phyloP scores from a whole-genome alignment of 2,329 filamentous ascomycete genomes.

The Dryadomyces quercus-mongolicae region DNA sequence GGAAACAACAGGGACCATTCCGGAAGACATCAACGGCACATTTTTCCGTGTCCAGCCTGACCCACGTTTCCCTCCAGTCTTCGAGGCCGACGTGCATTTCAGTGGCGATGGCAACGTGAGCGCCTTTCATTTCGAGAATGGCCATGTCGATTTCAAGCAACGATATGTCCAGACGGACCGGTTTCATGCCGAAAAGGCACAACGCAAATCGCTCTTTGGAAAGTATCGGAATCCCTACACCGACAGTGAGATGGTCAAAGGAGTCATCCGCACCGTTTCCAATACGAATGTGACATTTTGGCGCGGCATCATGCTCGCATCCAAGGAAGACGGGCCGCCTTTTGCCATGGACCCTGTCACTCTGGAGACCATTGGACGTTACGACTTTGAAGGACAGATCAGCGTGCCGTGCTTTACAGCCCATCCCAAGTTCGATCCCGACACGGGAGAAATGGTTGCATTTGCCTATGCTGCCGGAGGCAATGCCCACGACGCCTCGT shows the following conservation, averaged over 20 bases:
- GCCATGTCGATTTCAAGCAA: conserved; percentile 29
- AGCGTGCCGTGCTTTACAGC: conserved; percentile 34
- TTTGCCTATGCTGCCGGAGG: conserved; percentile 37
- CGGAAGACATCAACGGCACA: conserved; percentile 30
- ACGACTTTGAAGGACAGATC: conserved; percentile 40
- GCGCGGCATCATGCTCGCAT: conserved; percentile 39
- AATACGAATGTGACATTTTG: conserved; percentile 51
- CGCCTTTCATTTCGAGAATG: conserved; percentile 26
- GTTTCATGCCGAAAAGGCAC: conserved; percentile 16
- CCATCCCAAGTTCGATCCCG: conserved; percentile 39
- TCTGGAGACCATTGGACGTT: conserved; percentile 35
- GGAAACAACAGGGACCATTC: conserved; percentile 21
- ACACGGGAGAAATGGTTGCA: conserved; percentile 37
- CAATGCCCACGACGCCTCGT: conserved; percentile 27
- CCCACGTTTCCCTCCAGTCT: conserved; percentile 39
- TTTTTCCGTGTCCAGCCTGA: conserved; percentile 41
- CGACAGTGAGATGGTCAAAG: conserved; percentile 40
- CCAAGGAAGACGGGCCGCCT: conserved; percentile 41
- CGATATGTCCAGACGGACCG: conserved; percentile 29
- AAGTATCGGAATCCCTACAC: conserved; percentile 46
- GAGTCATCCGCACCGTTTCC: conserved; percentile 41
- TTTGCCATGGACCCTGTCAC: conserved; percentile 37
- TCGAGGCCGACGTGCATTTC: conserved; percentile 35
- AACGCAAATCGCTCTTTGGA: conserved; percentile 32
- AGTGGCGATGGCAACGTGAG: conserved; percentile 26